These are phyloP conservation scores for Amanita exitialis DNA, from an alignment of 768 basidiomycete species.

Conservation along the genomic window DNA sequence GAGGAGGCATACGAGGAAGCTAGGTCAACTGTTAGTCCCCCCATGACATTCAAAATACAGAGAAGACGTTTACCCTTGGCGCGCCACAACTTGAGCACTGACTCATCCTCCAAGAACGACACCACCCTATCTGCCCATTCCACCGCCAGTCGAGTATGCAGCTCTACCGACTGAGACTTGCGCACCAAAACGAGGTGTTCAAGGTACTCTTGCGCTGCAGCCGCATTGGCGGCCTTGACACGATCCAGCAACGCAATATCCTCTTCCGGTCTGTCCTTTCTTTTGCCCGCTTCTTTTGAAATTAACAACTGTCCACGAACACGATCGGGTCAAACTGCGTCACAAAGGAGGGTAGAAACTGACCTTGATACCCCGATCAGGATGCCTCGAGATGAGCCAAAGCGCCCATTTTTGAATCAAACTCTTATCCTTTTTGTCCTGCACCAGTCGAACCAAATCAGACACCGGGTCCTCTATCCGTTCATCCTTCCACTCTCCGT, in stretches of 20 bases:
- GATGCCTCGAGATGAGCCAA: constrained; percentile 67
- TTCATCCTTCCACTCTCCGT: constrained; percentile 54
- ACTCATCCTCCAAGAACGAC: constrained; percentile 40
- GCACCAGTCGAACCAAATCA: constrained; percentile 48
- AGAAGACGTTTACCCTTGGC: constrained; percentile 43
- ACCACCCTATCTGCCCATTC: constrained; percentile 47
- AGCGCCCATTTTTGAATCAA: constrained; percentile 68
- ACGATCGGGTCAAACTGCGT: constrained; percentile 1
- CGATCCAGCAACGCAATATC: constrained; percentile 48
- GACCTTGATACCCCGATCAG: constrained; percentile 66
- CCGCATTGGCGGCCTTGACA: constrained; percentile 43
- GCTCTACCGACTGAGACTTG: constrained; percentile 43
- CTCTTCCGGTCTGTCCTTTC: constrained; percentile 49
- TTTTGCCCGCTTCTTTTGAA: constrained; percentile 41
- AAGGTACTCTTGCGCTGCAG: constrained; percentile 60
- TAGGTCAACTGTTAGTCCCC: constrained; percentile 13
- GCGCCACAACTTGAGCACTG: constrained; percentile 53
- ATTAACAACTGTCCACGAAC: constrained; percentile 25
- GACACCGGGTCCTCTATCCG: constrained; percentile 54
- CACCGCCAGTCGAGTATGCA: constrained; percentile 60
- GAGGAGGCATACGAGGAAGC: constrained; percentile 39
- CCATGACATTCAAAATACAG: neutral
- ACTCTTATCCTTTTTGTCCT: constrained; percentile 44
- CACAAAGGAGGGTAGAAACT: constrained; percentile 5
- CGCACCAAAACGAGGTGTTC: constrained; percentile 74